Base-by-base conservation (phyloP, 1,284 basidiomycete species). In the Trichosporon coremiiforme region DNA sequence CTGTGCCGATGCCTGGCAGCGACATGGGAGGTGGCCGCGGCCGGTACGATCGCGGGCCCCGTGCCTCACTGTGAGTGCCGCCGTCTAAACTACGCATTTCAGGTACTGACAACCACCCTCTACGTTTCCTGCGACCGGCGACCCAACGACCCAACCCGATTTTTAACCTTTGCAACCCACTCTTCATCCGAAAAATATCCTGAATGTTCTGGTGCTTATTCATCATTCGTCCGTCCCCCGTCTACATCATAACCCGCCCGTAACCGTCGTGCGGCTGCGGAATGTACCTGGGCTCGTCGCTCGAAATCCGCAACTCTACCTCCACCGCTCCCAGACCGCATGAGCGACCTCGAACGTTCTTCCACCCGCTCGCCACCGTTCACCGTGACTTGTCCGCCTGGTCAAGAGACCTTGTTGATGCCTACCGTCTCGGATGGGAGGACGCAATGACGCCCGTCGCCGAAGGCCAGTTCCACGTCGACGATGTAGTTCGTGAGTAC, bases 401-500 rank as follows among this genome's bases (percentile, higher is more conserved):
- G 64, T 36, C 64, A 6, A n/a, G 38, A 1, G 68, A 66, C 3
- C 20, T 35, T 5, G 68, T 62, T 4, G 67, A 68, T 4, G 45
- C 45, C 1, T 70, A 73, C 38, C 45, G 20, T 5, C 53, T 31
- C 1, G 71, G 69, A 20, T 73, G 64, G 35, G 25, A 69, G 0
- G 71, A 73, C n/a, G 71, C 71, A 1, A 35, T 73, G 25, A 31
- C 36, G 13, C 66, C 69, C 31, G 66, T 73, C 1, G 33, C 64
- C 1, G 67, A 70, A 8, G 71, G 71, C 0, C 53, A 55, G 4
- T 38, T 70, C 29, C 68, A 66, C 33, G 25, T 73, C 15, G 71
- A 73, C 20, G 66, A 64, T 12, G 57, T 38, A 2, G 47, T 62
- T 12, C 60, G 71, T 73, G 22, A 70, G 71, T 73, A 13, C 12